Evolutionary conservation across 148 eudicot genomes (phyloP).

Genomic region (Cornus kousa): DNA sequence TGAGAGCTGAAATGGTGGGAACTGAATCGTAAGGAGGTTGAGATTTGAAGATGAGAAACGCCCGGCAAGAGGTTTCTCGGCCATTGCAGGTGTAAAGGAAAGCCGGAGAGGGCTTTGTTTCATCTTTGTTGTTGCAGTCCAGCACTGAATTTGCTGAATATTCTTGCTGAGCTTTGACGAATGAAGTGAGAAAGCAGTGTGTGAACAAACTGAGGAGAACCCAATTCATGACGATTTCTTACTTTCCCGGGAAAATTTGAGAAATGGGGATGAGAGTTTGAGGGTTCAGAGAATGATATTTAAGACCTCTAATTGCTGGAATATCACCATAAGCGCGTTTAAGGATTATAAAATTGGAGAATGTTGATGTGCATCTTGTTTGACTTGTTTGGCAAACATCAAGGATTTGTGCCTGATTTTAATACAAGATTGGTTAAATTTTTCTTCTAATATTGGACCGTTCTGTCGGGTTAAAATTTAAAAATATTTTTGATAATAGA

Average conservation of each 20-base stretch:
- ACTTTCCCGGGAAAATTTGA: neutral
- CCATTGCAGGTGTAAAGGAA: constrained; percentile 63
- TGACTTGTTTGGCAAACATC: neutral
- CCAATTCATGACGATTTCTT: constrained; percentile 5
- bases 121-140: constrained; percentile 23
- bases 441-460: neutral
- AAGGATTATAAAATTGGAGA: neutral
- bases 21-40: constrained; percentile 41
- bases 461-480: neutral
- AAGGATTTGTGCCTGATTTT: too few species aligned
- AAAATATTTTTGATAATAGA: too few species aligned
- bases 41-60: constrained; percentile 54
- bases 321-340: neutral
- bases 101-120: constrained; percentile 27
- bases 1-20: constrained; percentile 46
- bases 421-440: neutral
- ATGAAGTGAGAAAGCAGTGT: constrained; percentile 10
- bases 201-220: neutral
- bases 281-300: neutral
- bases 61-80: constrained; percentile 38
- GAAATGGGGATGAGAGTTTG: neutral
- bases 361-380: too few species aligned
- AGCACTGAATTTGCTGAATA: constrained; percentile 30
- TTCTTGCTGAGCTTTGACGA: constrained; percentile 24
- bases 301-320: neutral